Evolutionary conservation across 805 yeast species (phyloP), one percentile per base, ranked within the genome.

Genomic region (Ogataea paradorogensis): DNA sequence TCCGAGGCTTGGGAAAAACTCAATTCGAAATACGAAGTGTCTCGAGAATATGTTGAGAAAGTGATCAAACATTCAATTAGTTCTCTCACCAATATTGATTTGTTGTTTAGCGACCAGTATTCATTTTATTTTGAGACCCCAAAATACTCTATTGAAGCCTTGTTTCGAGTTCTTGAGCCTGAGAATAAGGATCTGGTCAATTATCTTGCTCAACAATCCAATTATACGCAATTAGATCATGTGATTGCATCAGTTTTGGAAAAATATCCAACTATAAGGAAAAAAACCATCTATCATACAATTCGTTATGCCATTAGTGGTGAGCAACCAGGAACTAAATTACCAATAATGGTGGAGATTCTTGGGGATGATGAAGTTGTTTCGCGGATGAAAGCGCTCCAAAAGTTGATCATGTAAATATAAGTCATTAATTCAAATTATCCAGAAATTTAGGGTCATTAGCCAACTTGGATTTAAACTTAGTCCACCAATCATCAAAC

Each of bases 401-500:
- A 26, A 7, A 9, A 13, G 6, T 18, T 18, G 20, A 26, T 23
- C 25, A 9, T 23, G 25, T 23, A 11, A n/a, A 23, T 7, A 11
- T 27, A 18, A 21, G 7, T 23, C 18, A 28, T 46, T 46, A 59
- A 35, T 59, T 60, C 13, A 64, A 45, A 22, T 69, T 70, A 45
- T 87, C 86, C 35, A 91, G 62, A 58, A 88, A 90, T 38, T 76
- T 78, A 2, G 96, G 97, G 57, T 91, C 95, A 45, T 83, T 84
- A 9, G 77, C 72, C 43, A 93, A 53, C 55, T 84, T 82, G 6
- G 75, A 63, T 59, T 77, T 85, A 65, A 93, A 91, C 62, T 88
- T 90, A 48, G 74, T 81, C 99, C 99, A 87, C 99, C 99, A 91
- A 28, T 76, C 82, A 58, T 91, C 95, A 54, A 91, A 91, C 30